Conservation (phyloP, 768 basidiomycete species). For the Pholiota molesta region DNA sequence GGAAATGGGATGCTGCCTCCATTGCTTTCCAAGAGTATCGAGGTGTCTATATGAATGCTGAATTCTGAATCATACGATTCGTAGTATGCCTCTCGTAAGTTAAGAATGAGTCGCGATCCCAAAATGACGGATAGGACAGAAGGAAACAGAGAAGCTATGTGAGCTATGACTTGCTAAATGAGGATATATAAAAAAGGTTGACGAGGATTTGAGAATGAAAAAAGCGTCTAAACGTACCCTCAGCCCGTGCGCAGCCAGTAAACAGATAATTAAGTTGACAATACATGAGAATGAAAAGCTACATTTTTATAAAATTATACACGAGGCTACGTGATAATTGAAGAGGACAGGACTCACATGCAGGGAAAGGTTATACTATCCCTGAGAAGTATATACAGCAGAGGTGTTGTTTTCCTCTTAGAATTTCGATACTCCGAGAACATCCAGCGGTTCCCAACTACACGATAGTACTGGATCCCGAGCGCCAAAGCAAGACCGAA, state of each 20-base stretch:
- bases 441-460: not conserved
- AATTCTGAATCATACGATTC: constrained; percentile 13
- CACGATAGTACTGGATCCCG: constrained; percentile 14
- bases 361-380: constrained; percentile 21
- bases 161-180: constrained; percentile 6
- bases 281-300: not conserved
- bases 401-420: not conserved
- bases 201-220: too few species aligned
- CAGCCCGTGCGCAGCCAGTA: not conserved
- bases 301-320: not conserved
- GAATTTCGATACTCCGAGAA: not conserved
- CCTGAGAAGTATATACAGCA: constrained; percentile 19
- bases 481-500: constrained; percentile 8
- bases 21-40: too few species aligned
- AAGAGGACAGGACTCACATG: constrained; percentile 9
- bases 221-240: not conserved
- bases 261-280: not conserved
- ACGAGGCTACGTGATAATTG: not conserved
- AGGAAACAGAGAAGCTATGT: constrained; percentile 8
- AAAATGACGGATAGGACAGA: constrained; percentile 4
- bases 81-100: constrained; percentile 15
- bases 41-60: not conserved
- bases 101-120: constrained; percentile 16
- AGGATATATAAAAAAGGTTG: not conserved
- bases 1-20: too few species aligned